A percentile compares a stretch with the other conserved stretches of the same genome.
These are phyloP conservation scores for Forsythia viridissima DNA, from an alignment of 257 asterid genomes.

Conservation along the genomic window DNA sequence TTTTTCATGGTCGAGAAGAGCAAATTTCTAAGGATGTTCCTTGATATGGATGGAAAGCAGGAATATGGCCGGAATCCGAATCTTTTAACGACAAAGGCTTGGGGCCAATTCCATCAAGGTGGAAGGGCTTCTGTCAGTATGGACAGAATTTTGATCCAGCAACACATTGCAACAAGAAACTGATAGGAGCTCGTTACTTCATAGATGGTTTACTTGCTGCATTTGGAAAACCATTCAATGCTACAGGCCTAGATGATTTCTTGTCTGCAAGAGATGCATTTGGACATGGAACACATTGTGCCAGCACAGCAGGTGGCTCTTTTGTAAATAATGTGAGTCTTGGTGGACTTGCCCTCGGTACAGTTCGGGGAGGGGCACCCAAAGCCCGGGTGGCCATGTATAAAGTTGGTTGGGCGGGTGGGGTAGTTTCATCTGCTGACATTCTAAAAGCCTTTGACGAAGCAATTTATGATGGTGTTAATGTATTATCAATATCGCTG, in stretches of 20 bases:
- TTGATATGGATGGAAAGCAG: conserved; percentile 13
- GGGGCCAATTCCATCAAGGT: no score
- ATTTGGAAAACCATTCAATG: conserved; percentile 10
- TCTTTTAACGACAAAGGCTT: conserved; percentile 38
- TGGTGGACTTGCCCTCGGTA: conserved; percentile 36
- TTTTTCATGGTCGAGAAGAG: not conserved
- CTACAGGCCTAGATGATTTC: conserved; percentile 21
- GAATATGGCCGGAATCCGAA: conserved; percentile 55
- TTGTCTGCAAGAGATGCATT: conserved; percentile 40
- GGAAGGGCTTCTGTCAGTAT: no score
- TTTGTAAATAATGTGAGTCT: conserved; percentile 34
- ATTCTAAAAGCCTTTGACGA: conserved; percentile 40
- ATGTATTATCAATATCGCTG: conserved; percentile 36
- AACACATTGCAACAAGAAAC: no score
- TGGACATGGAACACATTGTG: conserved; percentile 49
- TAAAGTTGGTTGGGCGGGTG: conserved; percentile 41
- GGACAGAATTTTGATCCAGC: no score
- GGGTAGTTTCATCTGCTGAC: conserved; percentile 22
- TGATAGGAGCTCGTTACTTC: no score
- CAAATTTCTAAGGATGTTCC: not conserved
- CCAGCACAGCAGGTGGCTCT: conserved; percentile 52
- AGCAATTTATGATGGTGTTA: conserved; percentile 48
- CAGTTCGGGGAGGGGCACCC: conserved; percentile 53
- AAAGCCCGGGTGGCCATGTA: conserved; percentile 46
- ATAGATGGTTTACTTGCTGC: conserved; percentile 35